Evolutionary conservation across 1,139 yeast genomes (phyloP).

Genomic region (Meyerozyma guilliermondii): DNA sequence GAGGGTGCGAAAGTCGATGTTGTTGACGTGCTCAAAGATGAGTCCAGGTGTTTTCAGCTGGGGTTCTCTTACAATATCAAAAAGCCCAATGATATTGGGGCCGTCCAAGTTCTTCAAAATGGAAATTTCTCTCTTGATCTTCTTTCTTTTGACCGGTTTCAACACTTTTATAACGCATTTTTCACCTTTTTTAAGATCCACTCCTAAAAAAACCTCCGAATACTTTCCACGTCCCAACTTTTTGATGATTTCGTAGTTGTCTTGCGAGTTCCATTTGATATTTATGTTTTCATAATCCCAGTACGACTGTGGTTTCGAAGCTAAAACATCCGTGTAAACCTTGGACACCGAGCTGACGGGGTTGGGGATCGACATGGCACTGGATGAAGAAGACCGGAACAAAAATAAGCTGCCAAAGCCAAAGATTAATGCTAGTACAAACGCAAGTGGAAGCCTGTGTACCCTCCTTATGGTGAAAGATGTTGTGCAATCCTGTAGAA

Average conservation of each 20-base stretch:
- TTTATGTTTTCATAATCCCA: constrained; percentile 47
- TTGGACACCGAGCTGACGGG: constrained; percentile 30
- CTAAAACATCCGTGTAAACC: constrained; percentile 41
- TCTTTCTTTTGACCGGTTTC: constrained; percentile 77
- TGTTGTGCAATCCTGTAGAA: neutral
- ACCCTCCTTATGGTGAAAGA: neutral
- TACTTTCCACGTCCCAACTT: constrained; percentile 47
- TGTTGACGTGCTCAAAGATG: constrained; percentile 65
- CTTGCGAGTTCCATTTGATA: constrained; percentile 45
- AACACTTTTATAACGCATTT: constrained; percentile 86
- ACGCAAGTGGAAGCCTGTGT: neutral
- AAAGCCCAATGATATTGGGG: constrained; percentile 61
- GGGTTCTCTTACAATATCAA: constrained; percentile 74
- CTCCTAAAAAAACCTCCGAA: constrained; percentile 42
- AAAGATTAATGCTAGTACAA: neutral
- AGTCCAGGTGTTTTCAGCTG: constrained; percentile 71
- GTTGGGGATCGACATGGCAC: neutral
- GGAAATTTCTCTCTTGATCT: constrained; percentile 72
- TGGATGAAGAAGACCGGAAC: constrained; percentile 11
- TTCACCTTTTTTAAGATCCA: constrained; percentile 26
- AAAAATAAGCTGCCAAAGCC: neutral
- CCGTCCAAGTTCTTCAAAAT: constrained; percentile 75
- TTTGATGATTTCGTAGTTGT: constrained; percentile 41
- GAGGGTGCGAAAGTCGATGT: constrained; percentile 66
- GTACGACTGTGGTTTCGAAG: constrained; percentile 38